Base-by-base conservation (phyloP, 2,329 filamentous ascomycete genomes). In the Phaeomoniella chlamydospora region DNA sequence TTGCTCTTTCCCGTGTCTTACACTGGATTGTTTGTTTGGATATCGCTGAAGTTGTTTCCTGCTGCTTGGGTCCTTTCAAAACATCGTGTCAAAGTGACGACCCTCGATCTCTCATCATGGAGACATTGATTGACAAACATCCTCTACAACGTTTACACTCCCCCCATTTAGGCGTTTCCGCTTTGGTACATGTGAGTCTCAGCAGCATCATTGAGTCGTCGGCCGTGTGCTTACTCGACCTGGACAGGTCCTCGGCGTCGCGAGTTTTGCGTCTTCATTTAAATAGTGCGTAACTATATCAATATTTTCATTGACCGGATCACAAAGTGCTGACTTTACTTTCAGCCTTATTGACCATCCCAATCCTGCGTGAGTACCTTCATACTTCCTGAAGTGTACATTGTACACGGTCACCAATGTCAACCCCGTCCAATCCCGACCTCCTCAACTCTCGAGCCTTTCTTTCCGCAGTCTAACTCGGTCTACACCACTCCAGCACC, bases 181-280 rank as follows among this genome's bases (percentile, higher is more conserved):
- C 60, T 13, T 18, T 59, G 22, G 45, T 66, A 31, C 61, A 65
- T 52, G 61, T 63, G 43, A 40, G 49, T 47, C 6, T 26, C 22
- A n/a, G n/a, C n/a, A n/a, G n/a, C n/a, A n/a, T n/a, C n/a, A n/a
- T n/a, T n/a, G n/a, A n/a, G n/a, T n/a, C n/a, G n/a, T n/a, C n/a
- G n/a, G n/a, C n/a, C n/a, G n/a, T n/a, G n/a, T n/a, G n/a, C n/a
- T n/a, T n/a, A n/a, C n/a, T n/a, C n/a, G n/a, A n/a, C n/a, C n/a
- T n/a, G n/a, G n/a, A n/a, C 42, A 64, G 58, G 36, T 53, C 18
- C 37, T 47, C 5, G 61, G 62, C 4, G 48, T 65, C 11, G 45
- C 55, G 4, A 63, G 59, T 41, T 66, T 62, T 39, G 32, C 53
- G 5, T 58, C 52, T 41, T 63, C 58, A 9, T 65, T 61, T 46